phyloP scores from a whole-genome alignment of 164 flowering plant genomes.

The Magnolia kwangsiensis region DNA sequence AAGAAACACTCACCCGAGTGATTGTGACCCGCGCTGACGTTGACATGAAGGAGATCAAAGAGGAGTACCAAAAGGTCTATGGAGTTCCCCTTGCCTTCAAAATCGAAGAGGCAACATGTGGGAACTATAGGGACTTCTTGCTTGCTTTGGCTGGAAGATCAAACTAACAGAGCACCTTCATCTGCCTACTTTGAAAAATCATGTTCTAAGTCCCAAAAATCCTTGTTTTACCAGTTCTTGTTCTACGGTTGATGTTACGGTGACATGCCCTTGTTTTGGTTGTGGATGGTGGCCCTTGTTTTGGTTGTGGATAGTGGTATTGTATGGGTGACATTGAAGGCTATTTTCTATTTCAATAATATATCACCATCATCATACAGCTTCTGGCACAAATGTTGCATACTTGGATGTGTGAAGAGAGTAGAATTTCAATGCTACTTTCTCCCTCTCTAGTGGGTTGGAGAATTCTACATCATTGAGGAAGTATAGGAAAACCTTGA shows the following conservation, averaged over 20 bases:
- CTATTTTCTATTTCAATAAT: no score
- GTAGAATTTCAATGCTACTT: no score
- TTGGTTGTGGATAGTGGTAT: not conserved
- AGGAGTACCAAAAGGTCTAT: conserved; percentile 34
- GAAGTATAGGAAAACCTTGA: no score
- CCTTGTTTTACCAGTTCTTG: not conserved
- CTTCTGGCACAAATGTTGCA: no score
- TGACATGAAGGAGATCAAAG: conserved; percentile 54
- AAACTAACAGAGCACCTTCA: not conserved
- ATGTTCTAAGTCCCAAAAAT: not conserved
- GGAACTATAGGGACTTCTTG: conserved; percentile 71
- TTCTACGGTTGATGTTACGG: not conserved
- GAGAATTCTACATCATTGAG: no score
- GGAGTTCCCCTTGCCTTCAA: conserved; percentile 45
- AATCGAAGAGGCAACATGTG: conserved; percentile 44
- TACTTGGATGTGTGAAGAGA: no score
- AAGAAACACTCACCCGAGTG: conserved; percentile 60
- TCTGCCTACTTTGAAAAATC: not conserved
- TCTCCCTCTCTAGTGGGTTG: no score
- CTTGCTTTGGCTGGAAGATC: conserved; percentile 44
- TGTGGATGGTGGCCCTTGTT: not conserved
- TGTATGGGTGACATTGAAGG: not conserved
- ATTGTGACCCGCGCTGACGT: conserved; percentile 59
- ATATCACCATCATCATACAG: not conserved
- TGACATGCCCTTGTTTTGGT: not conserved